phyloP scores from a whole-genome alignment of 169 alveolate species.

The Toxoplasma gondii region DNA sequence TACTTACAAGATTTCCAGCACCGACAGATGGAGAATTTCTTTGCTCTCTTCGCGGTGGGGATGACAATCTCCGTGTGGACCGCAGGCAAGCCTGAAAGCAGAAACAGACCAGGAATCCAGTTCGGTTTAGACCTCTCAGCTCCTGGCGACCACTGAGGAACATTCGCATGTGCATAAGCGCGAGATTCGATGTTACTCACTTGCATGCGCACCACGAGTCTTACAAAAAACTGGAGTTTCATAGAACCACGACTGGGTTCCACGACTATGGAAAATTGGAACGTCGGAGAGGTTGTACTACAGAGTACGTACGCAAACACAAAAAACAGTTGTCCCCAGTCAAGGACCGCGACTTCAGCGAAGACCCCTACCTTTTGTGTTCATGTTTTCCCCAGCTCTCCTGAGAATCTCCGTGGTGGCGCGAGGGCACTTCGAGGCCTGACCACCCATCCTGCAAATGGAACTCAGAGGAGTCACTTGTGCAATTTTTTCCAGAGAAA shows the following conservation, averaged over 20 bases:
- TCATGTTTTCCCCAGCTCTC: constrained; percentile 7
- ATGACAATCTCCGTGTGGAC: constrained; percentile 67
- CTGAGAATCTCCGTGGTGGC: background rate
- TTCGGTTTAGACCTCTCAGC: background rate
- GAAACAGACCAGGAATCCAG: background rate
- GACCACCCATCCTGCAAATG: constrained; percentile 3
- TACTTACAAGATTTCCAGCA: constrained; percentile 78
- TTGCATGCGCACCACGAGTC: background rate
- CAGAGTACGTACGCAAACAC: background rate
- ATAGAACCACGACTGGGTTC: background rate
- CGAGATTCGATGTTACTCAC: background rate
- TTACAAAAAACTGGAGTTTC: background rate
- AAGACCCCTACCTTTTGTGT: background rate
- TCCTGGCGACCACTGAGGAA: background rate
- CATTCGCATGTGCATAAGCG: background rate
- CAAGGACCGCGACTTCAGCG: background rate
- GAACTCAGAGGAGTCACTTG: background rate
- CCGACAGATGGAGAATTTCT: constrained; percentile 79
- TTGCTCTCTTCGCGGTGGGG: constrained; percentile 68
- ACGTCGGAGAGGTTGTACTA: background rate
- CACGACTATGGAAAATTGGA: background rate
- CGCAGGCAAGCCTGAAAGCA: constrained; percentile 48
- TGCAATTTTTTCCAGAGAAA: background rate
- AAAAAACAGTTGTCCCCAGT: background rate
- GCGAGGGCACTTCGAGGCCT: background rate